Base-by-base conservation (phyloP, 2,329 filamentous ascomycete genomes). In the Ciborinia camelliae region DNA sequence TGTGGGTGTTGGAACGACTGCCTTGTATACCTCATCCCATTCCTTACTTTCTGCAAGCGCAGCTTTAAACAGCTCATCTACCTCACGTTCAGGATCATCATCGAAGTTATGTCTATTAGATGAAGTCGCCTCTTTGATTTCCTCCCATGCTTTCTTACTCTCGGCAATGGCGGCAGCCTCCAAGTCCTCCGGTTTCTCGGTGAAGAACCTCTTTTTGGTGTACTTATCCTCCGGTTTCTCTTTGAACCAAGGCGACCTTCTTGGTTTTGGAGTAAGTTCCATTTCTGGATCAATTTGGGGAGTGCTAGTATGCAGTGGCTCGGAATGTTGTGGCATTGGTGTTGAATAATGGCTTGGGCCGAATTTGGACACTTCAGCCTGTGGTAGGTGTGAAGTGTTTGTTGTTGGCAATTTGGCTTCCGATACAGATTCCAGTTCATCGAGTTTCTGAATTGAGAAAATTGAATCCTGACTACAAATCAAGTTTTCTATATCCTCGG, bases 141-240 rank as follows among this genome's bases (percentile, higher is more conserved):
- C 55, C 5, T 59, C 30, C 55, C 55, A 59, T 26, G 30, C 30
- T 59, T 20, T n/a, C 39, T 63, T 66, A 43, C 68, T 71, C 20
- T 70, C 71, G 4, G 69, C 60, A 4, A 71, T 48, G 12, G 71
- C 70, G 12, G 71, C 70, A 59, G 68, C 62, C 6, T 67, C 45
- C 1, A 70, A 41, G 55, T 73, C 71, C 20, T 71, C 69, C 30
- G 72, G 71, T 26, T 72, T 73, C 45, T 73, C 71, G 26, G 70
- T 61, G 32, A 73, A 73, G 60, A 70, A 73, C n/a, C 68, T 66
- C 20, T 59, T 59, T 4, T 47, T 35, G 9, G 14, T 47, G 30
- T 47, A 35, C 3, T 26, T 59, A 15, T 59, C 55, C 30, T 58
- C 55, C 2, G 41, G 52, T 26, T 65, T 69, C 2, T 68, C 55